Evolutionary conservation across 352 stramenopile species (phyloP).

Genomic region (Phytophthora meadii): DNA sequence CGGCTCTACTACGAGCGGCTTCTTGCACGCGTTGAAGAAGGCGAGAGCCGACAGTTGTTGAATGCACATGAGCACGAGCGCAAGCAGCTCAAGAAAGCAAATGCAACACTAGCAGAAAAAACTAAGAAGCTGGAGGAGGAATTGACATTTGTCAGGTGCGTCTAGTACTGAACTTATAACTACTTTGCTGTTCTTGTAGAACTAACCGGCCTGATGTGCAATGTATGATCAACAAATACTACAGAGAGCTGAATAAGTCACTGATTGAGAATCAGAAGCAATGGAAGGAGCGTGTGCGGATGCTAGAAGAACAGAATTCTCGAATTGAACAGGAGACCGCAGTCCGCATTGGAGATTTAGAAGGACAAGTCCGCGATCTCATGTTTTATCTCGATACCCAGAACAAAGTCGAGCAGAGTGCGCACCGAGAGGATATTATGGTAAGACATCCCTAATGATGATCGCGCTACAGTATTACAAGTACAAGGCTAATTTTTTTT

Average conservation of each 20-base stretch:
- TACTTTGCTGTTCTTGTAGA: neutral
- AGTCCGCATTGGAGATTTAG: conserved; percentile 72
- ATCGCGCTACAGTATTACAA: neutral
- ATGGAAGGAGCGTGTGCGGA: conserved; percentile 83
- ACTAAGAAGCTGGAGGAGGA: conserved; percentile 84
- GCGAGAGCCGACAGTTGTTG: conserved; percentile 58
- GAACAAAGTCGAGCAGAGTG: conserved; percentile 84
- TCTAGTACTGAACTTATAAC: neutral
- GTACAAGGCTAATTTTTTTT: conserved; percentile 5
- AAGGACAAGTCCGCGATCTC: conserved; percentile 87
- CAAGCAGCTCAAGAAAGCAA: conserved; percentile 82
- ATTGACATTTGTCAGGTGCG: conserved; percentile 79
- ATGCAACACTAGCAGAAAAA: conserved; percentile 68
- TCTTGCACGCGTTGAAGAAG: conserved; percentile 68
- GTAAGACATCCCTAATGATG: conserved; percentile 30
- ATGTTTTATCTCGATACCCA: conserved; percentile 93
- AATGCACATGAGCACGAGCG: conserved; percentile 78
- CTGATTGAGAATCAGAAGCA: conserved; percentile 90
- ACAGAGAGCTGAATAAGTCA: conserved; percentile 87
- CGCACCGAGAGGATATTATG: conserved; percentile 83
- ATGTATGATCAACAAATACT: neutral
- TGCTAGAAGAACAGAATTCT: conserved; percentile 73
- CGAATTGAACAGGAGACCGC: conserved; percentile 67
- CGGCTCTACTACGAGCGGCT: conserved; percentile 92
- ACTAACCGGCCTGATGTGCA: neutral